A percentile compares a stretch with the other conserved stretches of the same genome.
These are phyloP conservation scores for Gossypioides kirkii DNA, from an alignment of 345 rosid species.

Conservation along the genomic window DNA sequence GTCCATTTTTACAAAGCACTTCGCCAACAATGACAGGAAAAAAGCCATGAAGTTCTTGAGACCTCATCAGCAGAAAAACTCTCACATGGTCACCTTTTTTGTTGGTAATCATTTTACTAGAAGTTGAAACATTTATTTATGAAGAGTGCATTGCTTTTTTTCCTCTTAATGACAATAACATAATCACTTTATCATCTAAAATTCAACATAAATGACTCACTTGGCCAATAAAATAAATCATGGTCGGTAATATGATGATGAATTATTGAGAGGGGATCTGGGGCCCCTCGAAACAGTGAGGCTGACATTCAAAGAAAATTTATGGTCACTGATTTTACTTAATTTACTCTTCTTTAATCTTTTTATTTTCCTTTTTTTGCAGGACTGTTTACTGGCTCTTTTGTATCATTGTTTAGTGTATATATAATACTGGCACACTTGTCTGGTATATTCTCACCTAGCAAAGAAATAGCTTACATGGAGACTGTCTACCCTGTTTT, in stretches of 20 bases:
- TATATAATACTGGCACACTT: conserved; percentile 78
- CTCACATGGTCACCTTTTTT: conserved; percentile 96
- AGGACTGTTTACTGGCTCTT: conserved; percentile 91
- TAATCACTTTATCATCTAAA: conserved; percentile 2
- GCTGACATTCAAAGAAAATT: neutral
- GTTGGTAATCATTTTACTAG: conserved; percentile 48
- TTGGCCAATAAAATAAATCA: neutral
- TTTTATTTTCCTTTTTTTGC: conserved; percentile 14
- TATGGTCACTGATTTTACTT: neutral
- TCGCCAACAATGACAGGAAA: conserved; percentile 91
- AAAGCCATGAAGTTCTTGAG: conserved; percentile 93
- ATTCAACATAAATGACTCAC: neutral
- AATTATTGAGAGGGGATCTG: neutral
- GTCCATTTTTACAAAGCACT: conserved; percentile 91
- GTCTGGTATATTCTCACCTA: conserved; percentile 60
- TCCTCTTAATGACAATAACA: neutral
- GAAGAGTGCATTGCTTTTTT: neutral
- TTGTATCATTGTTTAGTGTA: conserved; percentile 67
- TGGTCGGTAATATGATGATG: neutral
- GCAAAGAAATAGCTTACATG: conserved; percentile 43
- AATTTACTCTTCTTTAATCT: neutral
- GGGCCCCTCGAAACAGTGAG: neutral
- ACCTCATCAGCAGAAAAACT: conserved; percentile 78
- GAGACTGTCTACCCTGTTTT: conserved; percentile 92
- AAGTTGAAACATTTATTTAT: neutral